Evolutionary conservation across 495 filamentous ascomycete genomes (phyloP), one percentile per base, ranked within the genome.

Genomic region (Neurospora tetraspora): DNA sequence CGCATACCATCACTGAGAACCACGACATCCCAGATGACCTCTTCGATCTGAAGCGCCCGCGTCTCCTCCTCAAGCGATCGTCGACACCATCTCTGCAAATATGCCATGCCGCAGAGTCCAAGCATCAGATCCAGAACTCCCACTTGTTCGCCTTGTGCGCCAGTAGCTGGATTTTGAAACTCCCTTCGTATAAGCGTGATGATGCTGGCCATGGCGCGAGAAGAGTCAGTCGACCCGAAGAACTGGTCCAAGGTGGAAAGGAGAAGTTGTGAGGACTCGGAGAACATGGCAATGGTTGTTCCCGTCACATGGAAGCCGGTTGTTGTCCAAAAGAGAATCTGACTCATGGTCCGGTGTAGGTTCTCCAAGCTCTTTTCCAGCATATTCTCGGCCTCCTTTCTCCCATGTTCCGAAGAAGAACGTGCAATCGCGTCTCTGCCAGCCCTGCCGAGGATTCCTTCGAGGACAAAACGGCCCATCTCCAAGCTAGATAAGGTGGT

Each of bases 21-120:
- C 61, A 94, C 89, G n/a, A 93, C 89, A 82, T 94, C 92, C 92
- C 92, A 94, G 11, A 94, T 84, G 36, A 88, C 81, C 76, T 93
- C 91, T 69, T 91, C 86, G 14, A 85, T 85, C 61, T 83, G 80
- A 39, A 85, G 83, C 2, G 84, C 81, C 20, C 83, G 85, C 20
- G 82, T 78, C 38, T 90, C 84, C 69, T 86, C 82, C 71, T 91
- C 87, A 23, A 89, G 87, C 70, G 86, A 85, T 43, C 84, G 88
- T 71, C 84, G 86, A 40, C 91, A 91, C 85, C 89, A 89, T 39
- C 88, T 85, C 75, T 94, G 92, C 61, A 94, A 78, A 70, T 93
- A 86, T 2, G 90, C 92, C 72, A 94, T 88, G 10, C 89, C 91
- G 70, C 91, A 88, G 16, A 91, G 82, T 4, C 90, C 91, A 68